Evolutionary conservation across 495 filamentous ascomycete genomes (phyloP), one percentile per base, ranked within the genome.

Genomic region (Penicillium cataractarum): DNA sequence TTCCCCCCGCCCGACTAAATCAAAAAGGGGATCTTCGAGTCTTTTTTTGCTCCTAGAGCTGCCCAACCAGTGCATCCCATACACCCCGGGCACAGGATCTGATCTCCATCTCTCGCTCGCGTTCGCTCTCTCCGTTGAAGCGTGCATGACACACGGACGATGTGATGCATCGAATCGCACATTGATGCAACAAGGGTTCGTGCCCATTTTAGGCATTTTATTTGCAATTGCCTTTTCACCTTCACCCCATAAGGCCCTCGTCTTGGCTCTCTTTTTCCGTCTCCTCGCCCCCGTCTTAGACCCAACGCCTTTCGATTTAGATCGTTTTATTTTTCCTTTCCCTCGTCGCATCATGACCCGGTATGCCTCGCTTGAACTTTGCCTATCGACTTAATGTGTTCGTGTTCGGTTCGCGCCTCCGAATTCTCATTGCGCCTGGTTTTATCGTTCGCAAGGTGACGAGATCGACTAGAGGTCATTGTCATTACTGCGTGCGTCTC

Each of bases 141-240:
- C 57, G n/a, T 67, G 65, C 61, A 67, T 58, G 51, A 46, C 55
- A 55, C 32, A 31, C 51, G 27, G 51, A 33, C 57, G 33, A 62
- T 65, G 65, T 67, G 65, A 67, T 61, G 46, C 60, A 63, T 67
- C 65, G 27, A 61, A 31, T 60, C 26, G 24, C n/a, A 44, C 35
- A 31, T 6, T 22, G 9, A 32, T 26, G 58, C 51, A 29, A n/a
- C n/a, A 42, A 55, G 60, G 60, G 53, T 62, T 62, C 53, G 53
- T 62, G 53, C 60, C 26, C 53, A 48, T 3, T 51, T 50, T 51
- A 3, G n/a, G 3, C 42, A 46, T 22, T 22, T 12, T 46, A 46
- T 35, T 40, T 17, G 22, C 33, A n/a, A 6, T 57, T 57, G 22
- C 42, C 44, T 37, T 62, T 32, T 31, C 21, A 2, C 32, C 27